These are phyloP conservation scores for Akanthomyces dipterigenus DNA, from an alignment of 2,329 filamentous ascomycete genomes.

Conservation along the genomic window DNA sequence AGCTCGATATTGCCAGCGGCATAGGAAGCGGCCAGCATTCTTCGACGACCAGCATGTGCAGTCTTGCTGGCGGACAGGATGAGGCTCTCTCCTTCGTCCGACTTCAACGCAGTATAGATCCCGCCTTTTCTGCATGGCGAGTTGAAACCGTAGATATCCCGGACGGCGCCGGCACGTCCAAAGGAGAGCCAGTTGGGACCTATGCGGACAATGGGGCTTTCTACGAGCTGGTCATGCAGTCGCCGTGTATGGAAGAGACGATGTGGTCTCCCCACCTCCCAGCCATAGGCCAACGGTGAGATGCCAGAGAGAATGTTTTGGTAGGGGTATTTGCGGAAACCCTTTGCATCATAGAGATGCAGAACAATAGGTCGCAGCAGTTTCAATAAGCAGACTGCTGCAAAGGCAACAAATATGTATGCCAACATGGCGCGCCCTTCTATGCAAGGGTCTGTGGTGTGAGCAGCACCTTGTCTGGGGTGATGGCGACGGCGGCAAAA, in stretches of 20 bases:
- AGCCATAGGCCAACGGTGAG: constrained; percentile 17
- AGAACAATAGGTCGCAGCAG: neutral
- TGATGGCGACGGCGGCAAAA: neutral
- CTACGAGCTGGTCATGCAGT: constrained; percentile 26
- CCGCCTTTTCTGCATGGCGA: neutral
- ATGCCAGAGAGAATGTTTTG: constrained; percentile 19
- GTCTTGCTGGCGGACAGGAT: neutral
- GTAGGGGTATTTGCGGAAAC: constrained; percentile 19
- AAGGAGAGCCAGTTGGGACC: constrained; percentile 39
- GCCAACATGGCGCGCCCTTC: neutral
- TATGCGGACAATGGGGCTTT: constrained; percentile 25
- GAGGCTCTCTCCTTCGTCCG: neutral
- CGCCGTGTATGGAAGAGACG: constrained; percentile 40
- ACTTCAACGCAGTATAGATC: neutral
- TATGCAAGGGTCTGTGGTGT: too few species aligned
- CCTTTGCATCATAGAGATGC: constrained; percentile 29
- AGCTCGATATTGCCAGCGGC: neutral
- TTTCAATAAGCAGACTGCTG: neutral
- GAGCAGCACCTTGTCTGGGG: neutral
- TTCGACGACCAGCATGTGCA: neutral
- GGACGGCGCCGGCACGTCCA: constrained; percentile 34
- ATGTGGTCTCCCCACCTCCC: constrained; percentile 21
- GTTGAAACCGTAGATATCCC: constrained; percentile 37
- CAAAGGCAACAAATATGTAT: neutral
- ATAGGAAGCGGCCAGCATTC: neutral